Percentiles rank a stretch among this genome's conserved stretches.
phyloP scores from a whole-genome alignment of 495 filamentous ascomycete genomes.

The Penicillium desertorum region DNA sequence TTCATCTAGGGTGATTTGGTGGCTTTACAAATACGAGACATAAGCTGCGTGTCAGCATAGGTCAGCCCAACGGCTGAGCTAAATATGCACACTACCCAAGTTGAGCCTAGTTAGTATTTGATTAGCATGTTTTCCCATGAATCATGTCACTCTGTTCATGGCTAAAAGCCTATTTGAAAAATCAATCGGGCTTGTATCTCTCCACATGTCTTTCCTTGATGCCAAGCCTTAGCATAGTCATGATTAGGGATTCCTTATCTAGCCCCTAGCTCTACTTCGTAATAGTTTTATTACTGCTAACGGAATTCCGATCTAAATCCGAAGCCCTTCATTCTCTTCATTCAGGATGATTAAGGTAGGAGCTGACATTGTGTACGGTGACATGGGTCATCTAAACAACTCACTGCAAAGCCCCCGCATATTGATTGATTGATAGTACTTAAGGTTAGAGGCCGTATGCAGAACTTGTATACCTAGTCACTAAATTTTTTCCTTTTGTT shows the following conservation, averaged over 20 bases:
- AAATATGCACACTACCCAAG: background rate
- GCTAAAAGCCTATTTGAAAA: background rate
- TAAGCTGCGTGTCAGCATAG: conserved; percentile 12
- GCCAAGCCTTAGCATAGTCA: background rate
- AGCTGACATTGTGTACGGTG: no score
- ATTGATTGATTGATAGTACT: no score
- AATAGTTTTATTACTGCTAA: no score
- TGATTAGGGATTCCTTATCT: background rate
- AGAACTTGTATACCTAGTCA: no score
- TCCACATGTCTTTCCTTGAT: background rate
- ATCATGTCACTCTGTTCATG: background rate
- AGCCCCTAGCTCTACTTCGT: background rate
- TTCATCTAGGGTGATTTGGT: background rate
- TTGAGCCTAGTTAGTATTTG: background rate
- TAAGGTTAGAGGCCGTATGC: no score
- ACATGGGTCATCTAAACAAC: no score
- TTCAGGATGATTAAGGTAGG: no score
- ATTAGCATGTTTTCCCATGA: background rate
- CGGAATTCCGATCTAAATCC: no score
- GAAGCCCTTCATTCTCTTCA: no score
- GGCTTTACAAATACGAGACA: no score
- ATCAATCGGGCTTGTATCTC: background rate
- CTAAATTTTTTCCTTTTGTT: no score
- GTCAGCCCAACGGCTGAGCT: conserved; percentile 1
- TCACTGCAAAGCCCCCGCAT: no score